Conservation (phyloP, 1,284 basidiomycete species). For the Apiotrichum veenhuisii region DNA sequence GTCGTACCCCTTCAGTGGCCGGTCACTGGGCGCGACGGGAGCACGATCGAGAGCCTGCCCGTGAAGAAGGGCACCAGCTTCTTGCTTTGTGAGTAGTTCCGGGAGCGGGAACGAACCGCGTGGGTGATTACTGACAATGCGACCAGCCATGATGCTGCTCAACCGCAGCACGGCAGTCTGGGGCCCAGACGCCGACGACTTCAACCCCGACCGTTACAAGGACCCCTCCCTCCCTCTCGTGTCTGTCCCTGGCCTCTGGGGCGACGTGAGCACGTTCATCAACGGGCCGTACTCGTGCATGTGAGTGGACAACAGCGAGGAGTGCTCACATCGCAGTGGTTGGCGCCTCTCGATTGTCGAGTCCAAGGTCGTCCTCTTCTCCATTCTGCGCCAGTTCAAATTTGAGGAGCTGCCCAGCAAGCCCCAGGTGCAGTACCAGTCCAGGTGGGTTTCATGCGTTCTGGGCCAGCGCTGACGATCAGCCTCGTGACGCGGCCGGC, state of each 20-base stretch:
- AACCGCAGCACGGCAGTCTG: constrained; percentile 60
- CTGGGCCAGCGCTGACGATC: neutral
- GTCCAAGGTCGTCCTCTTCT: constrained; percentile 58
- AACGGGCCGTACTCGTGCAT: constrained; percentile 61
- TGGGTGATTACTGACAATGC: too few relatives aligned
- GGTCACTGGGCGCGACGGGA: constrained; percentile 36
- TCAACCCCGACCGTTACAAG: constrained; percentile 61
- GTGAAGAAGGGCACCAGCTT: constrained; percentile 24
- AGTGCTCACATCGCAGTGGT: constrained; percentile 40
- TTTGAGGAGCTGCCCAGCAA: constrained; percentile 51
- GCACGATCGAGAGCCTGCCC: constrained; percentile 27
- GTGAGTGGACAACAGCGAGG: constrained; percentile 8
- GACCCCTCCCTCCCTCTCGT: constrained; percentile 9
- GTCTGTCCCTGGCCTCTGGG: constrained; percentile 58
- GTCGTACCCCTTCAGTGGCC: constrained; percentile 58
- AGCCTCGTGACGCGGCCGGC: neutral
- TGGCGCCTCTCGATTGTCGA: constrained; percentile 63
- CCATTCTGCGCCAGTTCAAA: constrained; percentile 55
- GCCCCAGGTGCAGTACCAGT: constrained; percentile 9
- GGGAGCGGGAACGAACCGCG: too few relatives aligned
- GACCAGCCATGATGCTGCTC: constrained; percentile 37
- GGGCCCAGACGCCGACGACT: constrained; percentile 62
- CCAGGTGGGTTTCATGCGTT: neutral
- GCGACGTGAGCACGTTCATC: constrained; percentile 58
- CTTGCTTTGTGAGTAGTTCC: constrained; percentile 16